phyloP scores from a whole-genome alignment of 2,329 filamentous ascomycete species.

The Colletotrichum sp. region DNA sequence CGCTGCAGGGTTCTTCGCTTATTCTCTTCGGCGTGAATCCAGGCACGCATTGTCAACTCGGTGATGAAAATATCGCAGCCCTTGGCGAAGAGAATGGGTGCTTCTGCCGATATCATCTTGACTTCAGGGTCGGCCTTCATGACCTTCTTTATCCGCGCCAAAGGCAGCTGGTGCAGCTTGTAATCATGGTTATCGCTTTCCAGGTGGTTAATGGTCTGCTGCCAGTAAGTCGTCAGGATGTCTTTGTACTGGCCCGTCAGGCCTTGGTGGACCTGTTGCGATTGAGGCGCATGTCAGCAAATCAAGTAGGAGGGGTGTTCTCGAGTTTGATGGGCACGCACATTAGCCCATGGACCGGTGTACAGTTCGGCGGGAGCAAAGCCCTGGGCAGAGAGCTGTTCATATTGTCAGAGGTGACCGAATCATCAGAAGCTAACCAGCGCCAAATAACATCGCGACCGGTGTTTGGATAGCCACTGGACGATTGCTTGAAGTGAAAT shows the following conservation, averaged over 20 bases:
- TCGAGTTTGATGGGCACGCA: constrained; percentile 45
- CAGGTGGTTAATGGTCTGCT: constrained; percentile 95
- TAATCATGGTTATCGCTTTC: constrained; percentile 97
- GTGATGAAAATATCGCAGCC: constrained; percentile 99
- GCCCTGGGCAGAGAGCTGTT: constrained; percentile 81
- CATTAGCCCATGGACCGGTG: constrained; percentile 94
- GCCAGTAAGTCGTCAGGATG: constrained; percentile 98
- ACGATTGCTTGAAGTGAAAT: neutral
- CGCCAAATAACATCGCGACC: neutral
- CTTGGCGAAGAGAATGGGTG: constrained; percentile 96
- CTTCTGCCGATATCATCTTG: constrained; percentile 99
- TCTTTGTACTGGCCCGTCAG: constrained; percentile 92
- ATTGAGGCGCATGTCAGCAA: neutral
- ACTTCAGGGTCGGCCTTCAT: constrained; percentile 99
- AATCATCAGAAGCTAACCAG: neutral
- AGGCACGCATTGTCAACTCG: constrained; percentile 97
- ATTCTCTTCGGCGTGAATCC: constrained; percentile 99
- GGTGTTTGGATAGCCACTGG: neutral
- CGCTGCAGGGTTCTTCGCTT: constrained; percentile 94
- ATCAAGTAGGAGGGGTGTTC: neutral
- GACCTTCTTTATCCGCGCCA: constrained; percentile 99
- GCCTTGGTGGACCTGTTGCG: constrained; percentile 89
- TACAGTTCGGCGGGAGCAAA: constrained; percentile 94
- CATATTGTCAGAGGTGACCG: neutral
- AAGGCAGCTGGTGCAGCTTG: constrained; percentile 94